Conservation (phyloP, 2,329 filamentous ascomycete genomes). For the Monosporascus sp. region DNA sequence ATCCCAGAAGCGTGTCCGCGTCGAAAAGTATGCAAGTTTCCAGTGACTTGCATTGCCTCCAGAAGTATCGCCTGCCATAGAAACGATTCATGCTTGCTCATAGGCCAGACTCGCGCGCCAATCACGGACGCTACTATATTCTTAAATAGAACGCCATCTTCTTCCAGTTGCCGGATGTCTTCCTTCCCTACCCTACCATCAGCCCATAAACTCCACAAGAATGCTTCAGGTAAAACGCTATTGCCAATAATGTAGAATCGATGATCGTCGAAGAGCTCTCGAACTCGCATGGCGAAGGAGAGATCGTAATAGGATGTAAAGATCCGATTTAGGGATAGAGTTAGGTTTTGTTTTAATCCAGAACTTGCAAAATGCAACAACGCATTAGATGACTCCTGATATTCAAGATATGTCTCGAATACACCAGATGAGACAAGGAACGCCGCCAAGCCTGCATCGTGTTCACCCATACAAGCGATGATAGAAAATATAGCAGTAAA, state of each 20-base stretch:
- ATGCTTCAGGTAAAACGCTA: neutral
- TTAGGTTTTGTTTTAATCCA: neutral
- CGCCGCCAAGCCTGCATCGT: neutral
- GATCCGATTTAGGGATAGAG: neutral
- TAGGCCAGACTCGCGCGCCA: neutral
- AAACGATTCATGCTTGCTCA: neutral
- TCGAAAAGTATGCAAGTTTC: neutral
- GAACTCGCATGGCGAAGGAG: neutral
- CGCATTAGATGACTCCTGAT: neutral
- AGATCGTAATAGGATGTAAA: neutral
- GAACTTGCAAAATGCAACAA: neutral
- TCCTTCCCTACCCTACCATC: neutral
- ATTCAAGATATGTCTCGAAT: neutral
- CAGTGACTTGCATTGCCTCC: neutral
- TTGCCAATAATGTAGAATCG: rapidly evolving
- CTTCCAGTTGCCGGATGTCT: neutral
- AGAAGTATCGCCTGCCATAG: neutral
- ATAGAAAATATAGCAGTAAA: neutral
- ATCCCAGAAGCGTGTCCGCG: neutral
- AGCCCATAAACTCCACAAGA: neutral
- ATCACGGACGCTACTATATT: neutral
- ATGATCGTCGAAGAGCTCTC: too few species aligned
- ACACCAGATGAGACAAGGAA: neutral
- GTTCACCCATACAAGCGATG: rapidly evolving
- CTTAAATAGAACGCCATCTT: neutral